phyloP scores from a whole-genome alignment of 2,329 filamentous ascomycete genomes.

The Trichoderma sp. region DNA sequence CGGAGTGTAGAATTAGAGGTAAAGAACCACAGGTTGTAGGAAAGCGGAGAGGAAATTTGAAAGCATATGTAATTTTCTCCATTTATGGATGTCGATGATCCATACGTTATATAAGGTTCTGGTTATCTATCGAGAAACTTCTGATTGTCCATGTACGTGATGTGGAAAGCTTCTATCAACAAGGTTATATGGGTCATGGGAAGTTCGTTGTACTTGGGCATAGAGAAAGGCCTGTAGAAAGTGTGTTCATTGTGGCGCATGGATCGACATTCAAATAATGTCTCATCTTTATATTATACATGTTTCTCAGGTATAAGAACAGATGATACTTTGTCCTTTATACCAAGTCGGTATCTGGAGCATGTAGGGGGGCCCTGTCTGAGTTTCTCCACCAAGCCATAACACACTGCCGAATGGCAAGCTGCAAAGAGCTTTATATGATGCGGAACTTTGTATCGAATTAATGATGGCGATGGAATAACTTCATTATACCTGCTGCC shows the following conservation, averaged over 20 bases:
- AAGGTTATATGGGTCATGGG: not conserved
- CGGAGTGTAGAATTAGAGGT: not conserved
- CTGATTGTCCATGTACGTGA: not conserved
- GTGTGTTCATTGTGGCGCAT: not conserved
- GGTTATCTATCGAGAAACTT: not conserved
- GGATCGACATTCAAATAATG: not conserved
- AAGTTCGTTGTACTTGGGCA: not conserved
- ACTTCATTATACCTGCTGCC: not conserved
- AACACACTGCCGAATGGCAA: not conserved
- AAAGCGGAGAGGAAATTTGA: not conserved
- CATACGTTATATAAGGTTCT: not conserved
- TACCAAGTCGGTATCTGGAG: not conserved
- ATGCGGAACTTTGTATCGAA: accelerated
- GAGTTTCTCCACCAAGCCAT: not conserved
- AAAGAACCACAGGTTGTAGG: not conserved
- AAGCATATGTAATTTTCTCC: not conserved
- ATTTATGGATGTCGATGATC: not conserved
- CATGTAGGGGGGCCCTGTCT: not conserved
- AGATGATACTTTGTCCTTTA: not conserved
- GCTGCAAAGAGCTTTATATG: not conserved
- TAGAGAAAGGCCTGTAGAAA: not conserved
- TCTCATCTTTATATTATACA: not conserved
- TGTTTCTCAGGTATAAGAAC: not conserved
- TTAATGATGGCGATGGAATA: not conserved
- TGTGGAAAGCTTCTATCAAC: not conserved